Percentiles rank a stretch among this genome's conserved stretches.
Conservation (phyloP, 1,139 yeast species). For the Yamadazyma friedrichii region DNA sequence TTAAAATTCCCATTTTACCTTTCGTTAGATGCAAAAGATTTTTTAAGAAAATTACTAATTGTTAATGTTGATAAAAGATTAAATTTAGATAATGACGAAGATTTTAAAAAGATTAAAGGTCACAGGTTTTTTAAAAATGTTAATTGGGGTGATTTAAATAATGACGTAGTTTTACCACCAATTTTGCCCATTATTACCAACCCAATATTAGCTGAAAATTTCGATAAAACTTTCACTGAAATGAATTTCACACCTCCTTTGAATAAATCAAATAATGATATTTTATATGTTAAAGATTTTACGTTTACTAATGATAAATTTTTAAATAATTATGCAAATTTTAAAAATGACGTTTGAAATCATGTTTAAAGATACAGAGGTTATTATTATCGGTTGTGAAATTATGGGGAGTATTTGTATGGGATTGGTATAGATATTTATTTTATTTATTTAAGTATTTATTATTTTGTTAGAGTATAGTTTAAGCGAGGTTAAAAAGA, state of each 20-base stretch:
- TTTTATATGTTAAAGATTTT: slow-evolving; percentile 43
- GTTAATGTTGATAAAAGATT: slow-evolving; percentile 75
- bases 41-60: slow-evolving; percentile 68
- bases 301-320: slow-evolving; percentile 44
- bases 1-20: slow-evolving; percentile 79
- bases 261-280: slow-evolving; percentile 21
- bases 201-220: slow-evolving; percentile 87
- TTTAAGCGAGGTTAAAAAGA: no score
- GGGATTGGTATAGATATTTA: slow-evolving; percentile 1
- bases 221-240: slow-evolving; percentile 84
- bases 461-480: no score
- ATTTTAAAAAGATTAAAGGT: slow-evolving; percentile 53
- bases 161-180: slow-evolving; percentile 59
- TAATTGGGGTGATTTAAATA: slow-evolving; percentile 70
- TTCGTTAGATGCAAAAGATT: slow-evolving; percentile 81
- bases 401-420: background rate
- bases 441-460: no score
- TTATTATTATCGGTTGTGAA: no score
- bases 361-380: no score
- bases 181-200: slow-evolving; percentile 84
- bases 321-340: slow-evolving; percentile 18
- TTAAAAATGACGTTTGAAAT: slow-evolving; percentile 3
- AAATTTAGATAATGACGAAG: slow-evolving; percentile 52
- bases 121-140: slow-evolving; percentile 80
- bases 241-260: slow-evolving; percentile 53